These are phyloP conservation scores for Takakia lepidozioides DNA, from an alignment of 225 moss, liverwort and hornwort genomes.

Conservation along the genomic window DNA sequence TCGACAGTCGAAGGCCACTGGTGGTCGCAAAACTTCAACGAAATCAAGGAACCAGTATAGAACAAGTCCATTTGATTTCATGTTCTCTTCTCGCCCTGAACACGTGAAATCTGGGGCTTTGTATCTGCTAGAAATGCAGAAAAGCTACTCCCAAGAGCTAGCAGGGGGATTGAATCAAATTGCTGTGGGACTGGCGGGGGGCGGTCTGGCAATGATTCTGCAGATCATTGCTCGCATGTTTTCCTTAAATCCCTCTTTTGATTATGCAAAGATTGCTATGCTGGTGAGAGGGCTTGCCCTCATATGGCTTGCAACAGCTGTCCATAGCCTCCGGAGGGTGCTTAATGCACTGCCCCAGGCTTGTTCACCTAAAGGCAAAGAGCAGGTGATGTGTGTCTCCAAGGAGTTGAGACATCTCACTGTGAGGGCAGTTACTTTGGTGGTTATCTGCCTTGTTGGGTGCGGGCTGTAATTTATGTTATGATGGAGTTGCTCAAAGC, in stretches of 20 bases:
- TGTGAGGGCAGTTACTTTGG: background rate
- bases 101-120: background rate
- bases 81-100: background rate
- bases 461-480: background rate
- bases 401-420: background rate
- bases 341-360: background rate
- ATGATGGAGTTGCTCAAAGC: too few relatives aligned
- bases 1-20: too few relatives aligned
- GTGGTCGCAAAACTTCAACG: background rate
- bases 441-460: background rate
- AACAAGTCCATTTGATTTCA: background rate
- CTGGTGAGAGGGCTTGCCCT: background rate
- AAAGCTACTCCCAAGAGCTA: background rate
- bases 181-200: background rate
- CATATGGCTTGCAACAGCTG: conserved; percentile 1
- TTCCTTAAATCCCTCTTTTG: background rate
- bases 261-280: background rate
- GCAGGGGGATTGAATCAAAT: conserved; percentile 1
- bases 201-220: background rate
- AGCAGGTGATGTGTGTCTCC: background rate
- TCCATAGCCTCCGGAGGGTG: conserved; percentile 1
- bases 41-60: background rate
- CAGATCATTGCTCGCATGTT: background rate
- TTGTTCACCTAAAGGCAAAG: background rate
- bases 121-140: background rate